These are phyloP conservation scores for Adansonia madagascariensis DNA, from an alignment of 441 rosid genomes.

Conservation along the genomic window DNA sequence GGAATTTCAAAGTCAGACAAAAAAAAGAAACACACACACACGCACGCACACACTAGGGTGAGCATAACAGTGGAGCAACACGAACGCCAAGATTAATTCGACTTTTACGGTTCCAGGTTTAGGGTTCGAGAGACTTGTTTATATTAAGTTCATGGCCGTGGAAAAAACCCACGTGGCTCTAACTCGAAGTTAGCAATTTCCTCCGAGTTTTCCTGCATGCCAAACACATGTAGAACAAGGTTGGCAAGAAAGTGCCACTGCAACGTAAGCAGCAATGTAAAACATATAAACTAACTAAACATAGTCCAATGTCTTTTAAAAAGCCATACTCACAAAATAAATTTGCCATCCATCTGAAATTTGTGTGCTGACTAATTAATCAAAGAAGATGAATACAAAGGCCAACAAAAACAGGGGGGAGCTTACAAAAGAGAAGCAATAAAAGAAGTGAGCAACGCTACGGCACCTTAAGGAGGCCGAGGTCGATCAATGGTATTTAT, in stretches of 20 bases:
- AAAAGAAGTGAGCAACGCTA: constrained; percentile 33
- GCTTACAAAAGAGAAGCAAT: constrained; percentile 15
- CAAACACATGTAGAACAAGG: no score
- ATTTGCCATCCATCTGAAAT: constrained; percentile 24
- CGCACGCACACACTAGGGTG: no score
- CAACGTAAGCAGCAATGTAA: not conserved
- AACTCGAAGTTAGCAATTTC: not conserved
- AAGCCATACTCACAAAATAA: not conserved
- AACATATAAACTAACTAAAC: not conserved
- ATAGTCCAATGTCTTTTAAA: not conserved
- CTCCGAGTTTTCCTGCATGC: no score
- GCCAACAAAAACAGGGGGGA: not conserved
- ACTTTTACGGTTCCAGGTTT: not conserved
- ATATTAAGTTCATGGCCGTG: not conserved
- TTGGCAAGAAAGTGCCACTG: not conserved
- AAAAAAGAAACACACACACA: no score
- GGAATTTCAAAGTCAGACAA: no score
- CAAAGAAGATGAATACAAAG: not conserved
- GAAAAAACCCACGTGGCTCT: not conserved
- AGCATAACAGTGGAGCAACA: no score
- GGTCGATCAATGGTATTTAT: constrained; percentile 39
- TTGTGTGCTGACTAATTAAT: constrained; percentile 16
- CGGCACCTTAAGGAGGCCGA: constrained; percentile 28
- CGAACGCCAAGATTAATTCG: not conserved
- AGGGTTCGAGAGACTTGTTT: not conserved